Evolutionary conservation across 2,329 filamentous ascomycete species (phyloP).

Genomic region (Pestalotiopsis sp.): DNA sequence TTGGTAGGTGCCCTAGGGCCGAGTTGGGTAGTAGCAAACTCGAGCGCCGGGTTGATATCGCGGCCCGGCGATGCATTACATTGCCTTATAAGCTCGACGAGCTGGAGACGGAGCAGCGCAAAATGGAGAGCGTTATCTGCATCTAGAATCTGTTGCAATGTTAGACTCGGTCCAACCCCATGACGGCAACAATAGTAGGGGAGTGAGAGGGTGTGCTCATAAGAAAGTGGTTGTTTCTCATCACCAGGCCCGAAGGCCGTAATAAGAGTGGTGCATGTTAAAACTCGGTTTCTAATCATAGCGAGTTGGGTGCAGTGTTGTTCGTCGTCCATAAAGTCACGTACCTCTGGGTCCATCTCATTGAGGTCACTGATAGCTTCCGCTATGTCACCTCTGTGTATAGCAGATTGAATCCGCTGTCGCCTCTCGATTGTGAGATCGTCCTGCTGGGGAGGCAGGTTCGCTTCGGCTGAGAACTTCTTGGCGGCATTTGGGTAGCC

Average conservation of each 20-base stretch:
- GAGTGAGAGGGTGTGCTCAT: slow-evolving; percentile 59
- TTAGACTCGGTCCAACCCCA: slow-evolving; percentile 18
- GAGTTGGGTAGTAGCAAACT: slow-evolving; percentile 85
- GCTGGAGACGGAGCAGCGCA: slow-evolving; percentile 82
- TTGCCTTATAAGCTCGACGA: slow-evolving; percentile 87
- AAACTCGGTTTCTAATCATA: slow-evolving; percentile 92
- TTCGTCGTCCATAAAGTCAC: slow-evolving; percentile 32
- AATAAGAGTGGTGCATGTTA: slow-evolving; percentile 99
- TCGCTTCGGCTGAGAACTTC: slow-evolving; percentile 93
- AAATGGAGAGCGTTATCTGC: slow-evolving; percentile 84
- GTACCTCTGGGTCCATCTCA: slow-evolving; percentile 87
- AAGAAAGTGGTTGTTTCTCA: slow-evolving; percentile 78
- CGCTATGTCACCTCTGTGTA: slow-evolving; percentile 84
- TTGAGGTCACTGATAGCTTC: slow-evolving; percentile 86
- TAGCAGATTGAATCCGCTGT: slow-evolving; percentile 81
- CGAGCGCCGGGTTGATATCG: slow-evolving; percentile 78
- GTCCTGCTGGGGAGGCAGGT: slow-evolving; percentile 75
- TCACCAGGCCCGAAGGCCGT: slow-evolving; percentile 77
- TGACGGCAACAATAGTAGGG: neutral
- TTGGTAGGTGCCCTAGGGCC: slow-evolving; percentile 85
- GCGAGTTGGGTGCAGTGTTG: slow-evolving; percentile 37
- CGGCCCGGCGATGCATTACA: slow-evolving; percentile 68
- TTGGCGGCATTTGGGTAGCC: slow-evolving; percentile 91
- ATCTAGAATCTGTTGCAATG: slow-evolving; percentile 74
- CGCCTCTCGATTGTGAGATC: slow-evolving; percentile 74